Conservation (phyloP, 768 basidiomycete genomes). For the Kockovaella imperatae region DNA sequence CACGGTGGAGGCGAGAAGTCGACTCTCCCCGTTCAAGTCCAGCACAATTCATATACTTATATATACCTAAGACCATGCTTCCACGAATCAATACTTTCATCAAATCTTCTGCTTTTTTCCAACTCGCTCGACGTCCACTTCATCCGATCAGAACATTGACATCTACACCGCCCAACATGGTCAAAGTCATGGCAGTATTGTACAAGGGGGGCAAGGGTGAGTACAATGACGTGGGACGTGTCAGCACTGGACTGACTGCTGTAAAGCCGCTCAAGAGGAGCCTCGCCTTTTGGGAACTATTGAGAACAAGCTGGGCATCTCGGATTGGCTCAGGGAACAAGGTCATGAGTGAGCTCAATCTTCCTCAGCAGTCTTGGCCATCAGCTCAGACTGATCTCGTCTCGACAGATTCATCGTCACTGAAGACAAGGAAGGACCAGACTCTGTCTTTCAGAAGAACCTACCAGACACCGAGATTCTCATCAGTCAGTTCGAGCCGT, state of each 20-base stretch:
- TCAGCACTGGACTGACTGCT: constrained; percentile 3
- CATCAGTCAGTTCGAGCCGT: background rate
- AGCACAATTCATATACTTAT: too few species aligned
- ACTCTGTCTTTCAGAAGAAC: constrained; percentile 75
- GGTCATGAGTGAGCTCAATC: constrained; percentile 56
- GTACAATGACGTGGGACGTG: background rate
- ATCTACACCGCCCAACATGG: constrained; percentile 20
- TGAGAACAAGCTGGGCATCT: constrained; percentile 61
- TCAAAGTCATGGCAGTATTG: constrained; percentile 29
- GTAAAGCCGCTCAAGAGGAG: constrained; percentile 41
- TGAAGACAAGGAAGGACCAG: constrained; percentile 72
- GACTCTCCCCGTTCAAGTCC: too few species aligned
- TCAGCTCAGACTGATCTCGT: background rate
- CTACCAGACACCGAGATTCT: too few species aligned
- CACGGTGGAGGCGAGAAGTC: too few species aligned
- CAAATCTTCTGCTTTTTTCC: too few species aligned
- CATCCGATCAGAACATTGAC: too few species aligned
- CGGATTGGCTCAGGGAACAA: constrained; percentile 58
- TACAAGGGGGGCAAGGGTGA: constrained; percentile 29
- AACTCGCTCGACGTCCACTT: too few species aligned
- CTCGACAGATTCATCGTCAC: constrained; percentile 53
- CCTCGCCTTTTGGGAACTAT: constrained; percentile 40
- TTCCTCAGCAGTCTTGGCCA: too few species aligned
- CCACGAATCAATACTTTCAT: too few species aligned
- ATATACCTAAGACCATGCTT: too few species aligned